These are phyloP conservation scores for Cordyceps tenuipes DNA, from an alignment of 2,329 filamentous ascomycete species.

Conservation along the genomic window DNA sequence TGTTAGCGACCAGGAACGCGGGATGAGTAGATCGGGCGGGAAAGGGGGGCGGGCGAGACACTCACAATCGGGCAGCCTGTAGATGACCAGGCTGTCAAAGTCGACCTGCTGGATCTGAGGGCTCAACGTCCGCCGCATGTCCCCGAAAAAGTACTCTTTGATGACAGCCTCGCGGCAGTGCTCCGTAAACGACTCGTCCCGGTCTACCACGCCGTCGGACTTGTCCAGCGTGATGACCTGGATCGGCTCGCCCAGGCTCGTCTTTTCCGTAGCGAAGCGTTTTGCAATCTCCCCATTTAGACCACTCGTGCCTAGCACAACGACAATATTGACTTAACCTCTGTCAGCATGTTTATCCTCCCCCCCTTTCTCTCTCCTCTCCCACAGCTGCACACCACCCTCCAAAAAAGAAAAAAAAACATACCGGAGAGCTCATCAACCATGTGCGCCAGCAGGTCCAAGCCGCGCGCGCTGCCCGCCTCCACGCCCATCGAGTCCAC, in stretches of 20 bases:
- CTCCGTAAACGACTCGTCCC: conserved; percentile 67
- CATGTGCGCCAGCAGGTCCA: conserved; percentile 76
- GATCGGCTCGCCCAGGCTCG: conserved; percentile 57
- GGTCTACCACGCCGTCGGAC: conserved; percentile 75
- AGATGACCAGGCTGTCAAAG: conserved; percentile 66
- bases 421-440: conserved; percentile 46
- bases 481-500: conserved; percentile 74
- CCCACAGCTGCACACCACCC: not conserved
- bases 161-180: conserved; percentile 67
- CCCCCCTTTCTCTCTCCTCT: no score
- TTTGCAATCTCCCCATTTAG: conserved; percentile 67
- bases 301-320: conserved; percentile 72
- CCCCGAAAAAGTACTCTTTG: conserved; percentile 91
- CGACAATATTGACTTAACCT: conserved; percentile 67
- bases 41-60: conserved; percentile 2
- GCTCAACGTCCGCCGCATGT: conserved; percentile 64
- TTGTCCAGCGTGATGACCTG: conserved; percentile 72
- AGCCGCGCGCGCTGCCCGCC: conserved; percentile 54
- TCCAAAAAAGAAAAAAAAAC: not conserved
- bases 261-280: conserved; percentile 52
- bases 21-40: no score
- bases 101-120: conserved; percentile 82
- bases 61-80: conserved; percentile 56
- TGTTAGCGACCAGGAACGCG: not conserved
- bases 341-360: not conserved